Conservation (phyloP, 2,329 filamentous ascomycete species). For the Trichophyton rubrum region DNA sequence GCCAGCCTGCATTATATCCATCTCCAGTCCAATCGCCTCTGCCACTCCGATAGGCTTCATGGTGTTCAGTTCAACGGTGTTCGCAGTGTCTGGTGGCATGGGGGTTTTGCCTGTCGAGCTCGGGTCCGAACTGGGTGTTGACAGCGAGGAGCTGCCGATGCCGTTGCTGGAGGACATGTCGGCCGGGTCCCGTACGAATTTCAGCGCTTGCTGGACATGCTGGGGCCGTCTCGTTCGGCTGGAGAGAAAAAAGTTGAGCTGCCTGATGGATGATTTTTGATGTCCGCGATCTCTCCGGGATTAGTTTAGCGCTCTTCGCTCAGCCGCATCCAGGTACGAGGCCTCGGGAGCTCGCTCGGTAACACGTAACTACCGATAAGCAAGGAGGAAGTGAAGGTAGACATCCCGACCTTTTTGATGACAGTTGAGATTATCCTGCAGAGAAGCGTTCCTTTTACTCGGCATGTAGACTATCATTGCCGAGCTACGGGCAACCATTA, state of each 20-base stretch:
- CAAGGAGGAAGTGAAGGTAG: neutral
- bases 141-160: neutral
- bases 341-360: neutral
- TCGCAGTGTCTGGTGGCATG: neutral
- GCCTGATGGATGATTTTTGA: neutral
- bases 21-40: constrained; percentile 16
- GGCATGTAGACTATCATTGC: neutral
- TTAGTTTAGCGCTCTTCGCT: neutral
- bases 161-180: neutral
- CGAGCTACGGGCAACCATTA: neutral
- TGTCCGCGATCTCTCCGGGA: neutral
- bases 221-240: neutral
- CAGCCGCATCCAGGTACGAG: constrained; percentile 2
- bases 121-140: neutral
- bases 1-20: constrained; percentile 94
- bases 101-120: neutral
- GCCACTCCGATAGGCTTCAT: neutral
- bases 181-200: neutral
- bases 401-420: neutral
- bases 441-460: neutral
- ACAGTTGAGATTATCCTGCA: neutral
- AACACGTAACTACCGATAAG: too few species aligned
- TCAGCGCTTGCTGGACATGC: neutral
- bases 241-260: neutral
- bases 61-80: neutral